Conservation (phyloP, 2,329 filamentous ascomycete genomes). For the Talaromyces islandicus region DNA sequence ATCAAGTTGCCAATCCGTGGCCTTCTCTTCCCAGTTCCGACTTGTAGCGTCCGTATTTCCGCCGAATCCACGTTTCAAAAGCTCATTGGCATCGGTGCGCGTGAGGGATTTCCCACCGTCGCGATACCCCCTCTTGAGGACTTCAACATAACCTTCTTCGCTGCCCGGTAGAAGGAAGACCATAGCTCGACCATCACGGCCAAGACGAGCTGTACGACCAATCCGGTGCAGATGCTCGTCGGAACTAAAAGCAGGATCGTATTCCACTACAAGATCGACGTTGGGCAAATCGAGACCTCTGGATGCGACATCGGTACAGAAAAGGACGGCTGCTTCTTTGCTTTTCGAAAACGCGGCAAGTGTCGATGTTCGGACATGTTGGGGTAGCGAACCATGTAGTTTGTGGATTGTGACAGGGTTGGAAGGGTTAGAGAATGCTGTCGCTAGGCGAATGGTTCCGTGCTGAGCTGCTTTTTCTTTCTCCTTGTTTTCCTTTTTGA, state of each 20-base stretch:
- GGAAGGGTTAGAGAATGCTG: constrained; percentile 66
- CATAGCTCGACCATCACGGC: constrained; percentile 75
- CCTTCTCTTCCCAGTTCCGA: constrained; percentile 57
- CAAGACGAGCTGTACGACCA: constrained; percentile 88
- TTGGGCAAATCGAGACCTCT: constrained; percentile 93
- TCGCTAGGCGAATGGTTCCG: constrained; percentile 52
- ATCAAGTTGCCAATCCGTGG: constrained; percentile 63
- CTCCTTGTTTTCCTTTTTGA: constrained; percentile 8
- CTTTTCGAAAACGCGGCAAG: constrained; percentile 71
- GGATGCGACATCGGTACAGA: constrained; percentile 93
- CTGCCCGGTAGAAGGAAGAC: constrained; percentile 86
- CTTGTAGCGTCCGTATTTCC: constrained; percentile 33
- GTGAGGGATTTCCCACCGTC: constrained; percentile 59
- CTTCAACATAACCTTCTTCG: constrained; percentile 83
- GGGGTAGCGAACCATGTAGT: constrained; percentile 86
- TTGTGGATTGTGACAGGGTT: constrained; percentile 77
- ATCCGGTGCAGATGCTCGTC: constrained; percentile 93
- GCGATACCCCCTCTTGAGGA: constrained; percentile 66
- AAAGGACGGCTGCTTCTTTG: constrained; percentile 69
- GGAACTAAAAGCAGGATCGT: constrained; percentile 88
- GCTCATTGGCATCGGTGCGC: constrained; percentile 58
- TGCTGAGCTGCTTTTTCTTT: constrained; percentile 24
- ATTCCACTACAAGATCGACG: constrained; percentile 91
- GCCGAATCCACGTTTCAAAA: constrained; percentile 61
- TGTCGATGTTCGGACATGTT: constrained; percentile 80